Conservation (phyloP, 2,329 filamentous ascomycete genomes). For the Trichophyton schoenleinii region DNA sequence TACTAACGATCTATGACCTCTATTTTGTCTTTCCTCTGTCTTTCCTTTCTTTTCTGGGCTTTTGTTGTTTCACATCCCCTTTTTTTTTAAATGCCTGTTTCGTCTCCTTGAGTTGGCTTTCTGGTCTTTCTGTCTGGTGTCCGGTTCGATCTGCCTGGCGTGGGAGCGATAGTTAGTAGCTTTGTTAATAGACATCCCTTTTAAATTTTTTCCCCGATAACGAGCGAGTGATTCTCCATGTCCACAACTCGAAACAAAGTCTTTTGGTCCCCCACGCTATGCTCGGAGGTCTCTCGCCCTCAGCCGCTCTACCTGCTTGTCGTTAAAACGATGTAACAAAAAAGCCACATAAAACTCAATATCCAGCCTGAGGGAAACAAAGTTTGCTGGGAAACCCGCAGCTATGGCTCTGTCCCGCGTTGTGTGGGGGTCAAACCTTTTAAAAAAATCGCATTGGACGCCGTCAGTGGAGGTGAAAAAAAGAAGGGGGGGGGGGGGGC, state of each 20-base stretch:
- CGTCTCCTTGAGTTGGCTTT: not conserved
- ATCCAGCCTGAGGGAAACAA: not conserved
- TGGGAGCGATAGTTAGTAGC: not conserved
- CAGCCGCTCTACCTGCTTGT: not conserved
- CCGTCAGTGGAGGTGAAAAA: not conserved
- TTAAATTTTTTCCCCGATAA: no score
- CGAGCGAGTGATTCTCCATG: no score
- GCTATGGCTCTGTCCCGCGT: not conserved
- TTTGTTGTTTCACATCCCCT: not conserved
- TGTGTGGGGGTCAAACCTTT: not conserved
- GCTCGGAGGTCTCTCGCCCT: not conserved
- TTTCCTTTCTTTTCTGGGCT: not conserved
- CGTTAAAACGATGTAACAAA: not conserved
- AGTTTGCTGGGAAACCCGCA: slow-evolving; percentile 1
- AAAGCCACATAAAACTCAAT: not conserved
- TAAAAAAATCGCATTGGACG: not conserved
- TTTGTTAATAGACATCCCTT: not conserved
- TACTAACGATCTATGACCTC: not conserved
- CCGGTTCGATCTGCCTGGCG: not conserved
- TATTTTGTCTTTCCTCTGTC: not conserved
- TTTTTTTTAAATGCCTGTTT: not conserved
- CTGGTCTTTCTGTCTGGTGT: not conserved
- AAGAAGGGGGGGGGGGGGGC: slow-evolving; percentile 16
- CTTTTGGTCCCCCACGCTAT: not conserved
- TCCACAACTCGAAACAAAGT: no score